Percentiles rank a stretch among this genome's conserved stretches.
phyloP scores from a whole-genome alignment of 2,329 filamentous ascomycete genomes.

The Aulographum hederae region DNA sequence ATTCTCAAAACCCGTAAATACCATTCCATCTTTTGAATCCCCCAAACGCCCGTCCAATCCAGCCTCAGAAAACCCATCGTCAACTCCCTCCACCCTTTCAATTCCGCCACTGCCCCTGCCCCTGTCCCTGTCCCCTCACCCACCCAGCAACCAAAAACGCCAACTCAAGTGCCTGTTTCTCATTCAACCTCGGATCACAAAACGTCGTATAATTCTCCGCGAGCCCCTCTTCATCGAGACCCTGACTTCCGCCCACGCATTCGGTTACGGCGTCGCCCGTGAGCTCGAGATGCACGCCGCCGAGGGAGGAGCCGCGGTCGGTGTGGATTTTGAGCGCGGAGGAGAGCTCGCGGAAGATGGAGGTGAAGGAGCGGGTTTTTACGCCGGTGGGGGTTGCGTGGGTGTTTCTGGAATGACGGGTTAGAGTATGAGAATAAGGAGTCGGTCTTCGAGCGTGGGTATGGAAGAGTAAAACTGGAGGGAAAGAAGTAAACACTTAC shows the following conservation, averaged over 20 bases:
- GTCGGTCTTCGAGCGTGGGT: background rate
- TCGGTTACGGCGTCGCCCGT: conserved; percentile 95
- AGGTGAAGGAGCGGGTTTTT: conserved; percentile 82
- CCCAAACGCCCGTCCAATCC: too few relatives aligned
- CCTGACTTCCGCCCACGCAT: conserved; percentile 79
- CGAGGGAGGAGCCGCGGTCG: conserved; percentile 67
- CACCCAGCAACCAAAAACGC: conserved; percentile 88
- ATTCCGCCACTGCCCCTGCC: too few relatives aligned
- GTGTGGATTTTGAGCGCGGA: conserved; percentile 74
- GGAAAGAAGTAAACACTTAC: too few relatives aligned
- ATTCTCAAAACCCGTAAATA: too few relatives aligned
- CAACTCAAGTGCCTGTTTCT: conserved; percentile 92
- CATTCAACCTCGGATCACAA: conserved; percentile 87
- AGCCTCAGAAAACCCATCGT: too few relatives aligned
- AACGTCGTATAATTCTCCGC: conserved; percentile 87
- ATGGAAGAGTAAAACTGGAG: conserved; percentile 1
- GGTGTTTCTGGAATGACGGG: conserved; percentile 28
- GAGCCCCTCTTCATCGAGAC: conserved; percentile 72
- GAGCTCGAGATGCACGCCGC: conserved; percentile 85
- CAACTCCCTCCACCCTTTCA: too few relatives aligned
- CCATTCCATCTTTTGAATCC: too few relatives aligned
- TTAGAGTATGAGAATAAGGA: background rate
- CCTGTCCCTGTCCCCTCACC: too few relatives aligned
- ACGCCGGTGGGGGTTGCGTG: conserved; percentile 52
- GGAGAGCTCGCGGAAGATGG: conserved; percentile 75